These are phyloP conservation scores for Pochonia chlamydosporia DNA, from an alignment of 2,329 filamentous ascomycete species.

Conservation along the genomic window DNA sequence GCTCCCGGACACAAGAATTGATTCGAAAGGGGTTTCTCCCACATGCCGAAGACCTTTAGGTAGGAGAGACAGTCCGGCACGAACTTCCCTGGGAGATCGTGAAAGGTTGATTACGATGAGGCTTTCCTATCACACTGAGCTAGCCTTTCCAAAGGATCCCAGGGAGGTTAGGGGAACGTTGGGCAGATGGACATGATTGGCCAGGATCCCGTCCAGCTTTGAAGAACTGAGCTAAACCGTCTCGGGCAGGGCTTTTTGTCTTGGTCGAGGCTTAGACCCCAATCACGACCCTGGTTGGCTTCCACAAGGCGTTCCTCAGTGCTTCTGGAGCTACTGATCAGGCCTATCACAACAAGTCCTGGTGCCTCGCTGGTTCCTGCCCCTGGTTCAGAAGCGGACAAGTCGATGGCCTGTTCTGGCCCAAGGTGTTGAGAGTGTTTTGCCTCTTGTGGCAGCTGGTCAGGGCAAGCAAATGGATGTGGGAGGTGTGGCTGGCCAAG, in stretches of 20 bases:
- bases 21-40: too few species aligned
- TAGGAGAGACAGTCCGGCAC: too few species aligned
- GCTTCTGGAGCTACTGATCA: neutral
- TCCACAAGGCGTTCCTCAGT: conserved; percentile 2
- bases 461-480: too few species aligned
- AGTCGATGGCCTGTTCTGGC: neutral
- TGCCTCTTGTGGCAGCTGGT: too few species aligned
- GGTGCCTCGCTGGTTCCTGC: neutral
- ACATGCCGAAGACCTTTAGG: too few species aligned
- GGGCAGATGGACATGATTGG: conserved; percentile 3
- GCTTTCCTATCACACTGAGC: too few species aligned
- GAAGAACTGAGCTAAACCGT: neutral
- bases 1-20: too few species aligned
- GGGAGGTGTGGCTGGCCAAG: too few species aligned
- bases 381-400: neutral
- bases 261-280: neutral
- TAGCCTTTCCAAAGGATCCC: too few species aligned
- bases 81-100: too few species aligned
- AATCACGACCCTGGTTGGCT: neutral
- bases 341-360: neutral
- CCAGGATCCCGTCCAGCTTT: neutral
- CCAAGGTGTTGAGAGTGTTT: neutral
- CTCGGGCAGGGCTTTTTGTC: conserved; percentile 1
- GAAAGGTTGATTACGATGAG: too few species aligned
- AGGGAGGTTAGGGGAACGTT: too few species aligned